Evolutionary conservation across 495 filamentous ascomycete genomes (phyloP), one percentile per base, ranked within the genome.

Genomic region (Entonaema liquescens): DNA sequence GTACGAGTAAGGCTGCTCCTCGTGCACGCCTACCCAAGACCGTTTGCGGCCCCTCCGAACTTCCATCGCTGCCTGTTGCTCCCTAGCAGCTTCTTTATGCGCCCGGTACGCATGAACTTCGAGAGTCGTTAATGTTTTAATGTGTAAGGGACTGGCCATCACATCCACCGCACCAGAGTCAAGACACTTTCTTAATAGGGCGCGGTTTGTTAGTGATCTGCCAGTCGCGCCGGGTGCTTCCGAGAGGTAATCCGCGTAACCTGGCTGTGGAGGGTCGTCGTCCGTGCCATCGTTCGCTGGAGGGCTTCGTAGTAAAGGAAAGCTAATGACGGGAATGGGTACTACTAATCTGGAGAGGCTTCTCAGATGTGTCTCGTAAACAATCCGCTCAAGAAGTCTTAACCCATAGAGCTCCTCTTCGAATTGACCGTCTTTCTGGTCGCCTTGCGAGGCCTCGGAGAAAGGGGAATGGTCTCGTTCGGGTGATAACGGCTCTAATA

Each of bases 11-110:
- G 91, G 91, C 74, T 94, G 92, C 74, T 91, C 86, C 74, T 94
- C 90, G 70, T 91, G 86, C n/a, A 95, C 86, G 28, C 93, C 93
- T 42, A 98, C 93, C 94, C 93, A 97, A 2, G 94, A 97, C 56
- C 92, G 88, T 78, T 95, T 96, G 58, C 94, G 86, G 21, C 86
- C 85, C 67, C 89, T 87, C 71, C 88, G 92, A 57, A 85, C 79
- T 23, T 90, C 88, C 13, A 92, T 68, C 56, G 92, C 86, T 3
- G 87, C 84, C 26, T 89, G 86, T 75, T 92, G 88, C 57, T 92
- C 89, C 73, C 85, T 87, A 26, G 86, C 84, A 21, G 90, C 87
- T 62, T 92, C 86, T 74, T 89, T 92, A 67, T 90, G 90, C 12
- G 88, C 88, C 58, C 92, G 88, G 80, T 95, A 96, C 31, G 91